A percentile compares a stretch with the other conserved stretches of the same genome.
These are phyloP conservation scores for Ceratocystis colombiana DNA, from an alignment of 2,329 filamentous ascomycete species.

Conservation along the genomic window DNA sequence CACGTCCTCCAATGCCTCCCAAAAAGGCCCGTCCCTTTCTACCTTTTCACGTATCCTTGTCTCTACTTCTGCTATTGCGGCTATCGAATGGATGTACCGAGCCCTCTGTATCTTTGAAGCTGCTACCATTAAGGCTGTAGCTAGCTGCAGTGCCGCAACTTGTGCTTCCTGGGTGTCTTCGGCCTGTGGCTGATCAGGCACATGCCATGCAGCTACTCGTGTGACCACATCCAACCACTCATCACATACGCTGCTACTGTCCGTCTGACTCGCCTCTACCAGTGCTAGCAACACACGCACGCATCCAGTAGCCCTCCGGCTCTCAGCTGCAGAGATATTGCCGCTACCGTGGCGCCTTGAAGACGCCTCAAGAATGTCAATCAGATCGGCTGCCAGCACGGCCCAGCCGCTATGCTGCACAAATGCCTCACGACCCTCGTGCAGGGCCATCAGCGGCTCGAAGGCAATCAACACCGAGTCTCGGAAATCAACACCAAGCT, in stretches of 20 bases:
- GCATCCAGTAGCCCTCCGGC: constrained; percentile 45
- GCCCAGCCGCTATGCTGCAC: constrained; percentile 46
- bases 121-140: constrained; percentile 41
- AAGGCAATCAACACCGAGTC: constrained; percentile 49
- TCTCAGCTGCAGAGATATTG: constrained; percentile 30
- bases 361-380: constrained; percentile 35
- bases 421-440: constrained; percentile 41
- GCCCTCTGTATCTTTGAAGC: constrained; percentile 40
- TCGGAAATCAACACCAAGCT: constrained; percentile 42
- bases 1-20: constrained; percentile 41
- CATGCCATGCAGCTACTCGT: constrained; percentile 40
- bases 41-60: constrained; percentile 35
- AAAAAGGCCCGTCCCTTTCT: constrained; percentile 32
- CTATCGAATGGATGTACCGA: constrained; percentile 44
- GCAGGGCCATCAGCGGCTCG: constrained; percentile 45
- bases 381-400: constrained; percentile 42
- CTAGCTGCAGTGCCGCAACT: constrained; percentile 47
- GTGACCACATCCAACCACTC: constrained; percentile 50
- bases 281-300: constrained; percentile 46
- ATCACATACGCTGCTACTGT: constrained; percentile 37
- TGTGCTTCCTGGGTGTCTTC: constrained; percentile 40
- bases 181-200: constrained; percentile 31
- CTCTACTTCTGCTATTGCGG: constrained; percentile 42
- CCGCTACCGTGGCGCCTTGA: constrained; percentile 19
- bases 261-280: constrained; percentile 37